Base-by-base conservation (phyloP, 306 rosid genomes). In the Acacia confusa region DNA sequence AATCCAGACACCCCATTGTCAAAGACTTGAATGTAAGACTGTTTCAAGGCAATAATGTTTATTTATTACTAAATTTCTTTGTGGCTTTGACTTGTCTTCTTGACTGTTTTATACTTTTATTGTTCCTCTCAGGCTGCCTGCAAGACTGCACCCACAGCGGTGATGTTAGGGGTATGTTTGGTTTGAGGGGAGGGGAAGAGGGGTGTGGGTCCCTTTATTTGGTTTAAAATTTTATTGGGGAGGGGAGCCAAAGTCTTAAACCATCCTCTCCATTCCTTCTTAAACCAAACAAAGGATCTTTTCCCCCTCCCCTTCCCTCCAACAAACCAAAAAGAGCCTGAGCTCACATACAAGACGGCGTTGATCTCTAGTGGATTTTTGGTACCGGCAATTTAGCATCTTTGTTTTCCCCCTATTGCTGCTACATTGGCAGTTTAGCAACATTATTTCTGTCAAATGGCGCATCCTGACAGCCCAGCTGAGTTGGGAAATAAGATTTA, bases 391-490 rank as follows among this genome's bases (percentile, higher is more conserved):
- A n/a, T n/a, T n/a, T n/a, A n/a, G 32, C 19, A 8, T 17, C 25
- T 43, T 57, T 7, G 12, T 4, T 47, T 50, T 8, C 4, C 41
- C 16, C 22, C 14, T 40, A 48, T 9, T 60, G 47, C 40, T 28
- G 22, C 12, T 30, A 50, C 32, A 52, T 52, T 9, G 48, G 24
- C 25, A 38, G 73, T 44, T 78, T 38, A 65, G 71, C 69, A 60
- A 64, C 66, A 81, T 48, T 68, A 24, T 16, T 70, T 32, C 36
- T 75, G 36, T 55, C 17, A 40, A 75, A 75, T 57, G 17, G 52
- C 76, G 86, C 96, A 95, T 98, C 98, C 99, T 5, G 99, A 95
- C 79, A 95, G 99, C 88, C 99, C 99, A 9, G 98, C 97, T 0
- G 99, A 95, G 81, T 81, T 93, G 88, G 98, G 99, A 79, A 90